Percentiles rank a stretch among this genome's conserved stretches.
Evolutionary conservation across 345 rosid species (phyloP).

Genomic region (Eucalyptus curtisii): DNA sequence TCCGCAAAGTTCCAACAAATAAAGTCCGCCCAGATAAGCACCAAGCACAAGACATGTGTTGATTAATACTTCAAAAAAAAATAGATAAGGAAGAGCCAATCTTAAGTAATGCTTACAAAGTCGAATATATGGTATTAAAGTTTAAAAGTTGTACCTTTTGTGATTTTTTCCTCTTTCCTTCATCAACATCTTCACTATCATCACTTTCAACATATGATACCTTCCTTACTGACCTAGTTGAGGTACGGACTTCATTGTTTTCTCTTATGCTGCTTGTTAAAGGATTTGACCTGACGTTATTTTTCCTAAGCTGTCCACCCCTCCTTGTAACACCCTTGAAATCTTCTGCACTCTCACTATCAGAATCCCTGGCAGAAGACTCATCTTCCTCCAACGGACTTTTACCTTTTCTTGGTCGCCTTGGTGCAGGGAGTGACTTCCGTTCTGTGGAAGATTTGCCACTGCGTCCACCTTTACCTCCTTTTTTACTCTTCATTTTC

Average conservation of each 20-base stretch:
- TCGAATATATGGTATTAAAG: neutral
- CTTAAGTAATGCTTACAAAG: neutral
- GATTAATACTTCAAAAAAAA: neutral
- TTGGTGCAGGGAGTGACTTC: slow-evolving; percentile 25
- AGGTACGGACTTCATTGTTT: slow-evolving; percentile 75
- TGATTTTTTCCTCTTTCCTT: slow-evolving; percentile 58
- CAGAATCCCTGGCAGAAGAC: slow-evolving; percentile 62
- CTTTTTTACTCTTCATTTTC: slow-evolving; percentile 53
- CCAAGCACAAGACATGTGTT: neutral
- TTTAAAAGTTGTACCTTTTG: slow-evolving; percentile 48
- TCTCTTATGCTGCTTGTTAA: slow-evolving; percentile 22
- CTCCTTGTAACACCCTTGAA: slow-evolving; percentile 51
- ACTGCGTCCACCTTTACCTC: slow-evolving; percentile 38
- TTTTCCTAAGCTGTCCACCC: slow-evolving; percentile 50
- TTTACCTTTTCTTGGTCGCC: slow-evolving; percentile 55
- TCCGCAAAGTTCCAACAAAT: neutral
- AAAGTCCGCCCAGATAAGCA: neutral
- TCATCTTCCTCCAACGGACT: slow-evolving; percentile 55
- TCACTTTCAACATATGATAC: slow-evolving; percentile 99
- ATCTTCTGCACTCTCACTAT: slow-evolving; percentile 47
- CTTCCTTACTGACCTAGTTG: slow-evolving; percentile 84
- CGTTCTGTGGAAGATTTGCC: slow-evolving; percentile 36
- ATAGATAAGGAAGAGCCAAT: neutral
- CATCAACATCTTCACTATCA: slow-evolving; percentile 92
- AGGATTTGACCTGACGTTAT: slow-evolving; percentile 35